A percentile compares a stretch with the other conserved stretches of the same genome.
phyloP scores from a whole-genome alignment of 257 asterid genomes.

The Ophiorrhiza pumila region DNA sequence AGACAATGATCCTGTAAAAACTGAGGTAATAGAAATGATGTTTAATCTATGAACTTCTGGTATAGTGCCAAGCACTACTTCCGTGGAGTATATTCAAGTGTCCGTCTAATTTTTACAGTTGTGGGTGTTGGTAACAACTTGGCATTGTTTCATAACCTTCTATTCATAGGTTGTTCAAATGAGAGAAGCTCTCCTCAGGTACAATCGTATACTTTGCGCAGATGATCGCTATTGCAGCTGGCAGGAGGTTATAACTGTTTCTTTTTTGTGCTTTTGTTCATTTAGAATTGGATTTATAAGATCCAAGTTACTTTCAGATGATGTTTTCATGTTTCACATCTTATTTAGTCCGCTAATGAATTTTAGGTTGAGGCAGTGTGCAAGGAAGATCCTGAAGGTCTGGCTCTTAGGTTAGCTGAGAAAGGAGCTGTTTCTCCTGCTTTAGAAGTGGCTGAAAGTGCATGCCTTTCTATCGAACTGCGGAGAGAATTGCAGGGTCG shows the following conservation, averaged over 20 bases:
- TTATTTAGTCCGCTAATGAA: not conserved
- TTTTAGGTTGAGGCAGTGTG: constrained; percentile 82
- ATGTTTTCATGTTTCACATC: not conserved
- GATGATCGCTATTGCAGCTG: constrained; percentile 85
- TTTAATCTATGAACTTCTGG: constrained; percentile 7
- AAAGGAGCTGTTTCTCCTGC: constrained; percentile 97
- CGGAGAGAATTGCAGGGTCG: constrained; percentile 99
- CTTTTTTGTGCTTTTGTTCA: constrained; percentile 2
- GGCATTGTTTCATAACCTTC: not conserved
- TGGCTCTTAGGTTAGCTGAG: constrained; percentile 96
- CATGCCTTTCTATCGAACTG: constrained; percentile 79
- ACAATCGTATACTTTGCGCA: constrained; percentile 86
- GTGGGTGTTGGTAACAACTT: constrained; percentile 5
- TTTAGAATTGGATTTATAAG: not conserved
- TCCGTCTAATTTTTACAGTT: not conserved
- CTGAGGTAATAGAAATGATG: constrained; percentile 51
- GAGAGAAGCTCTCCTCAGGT: constrained; percentile 82
- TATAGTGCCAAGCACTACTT: constrained; percentile 5
- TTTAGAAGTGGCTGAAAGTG: constrained; percentile 92
- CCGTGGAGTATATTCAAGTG: constrained; percentile 1
- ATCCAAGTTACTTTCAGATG: not conserved
- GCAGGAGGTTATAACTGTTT: constrained; percentile 69
- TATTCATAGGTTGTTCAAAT: constrained; percentile 63
- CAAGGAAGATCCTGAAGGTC: constrained; percentile 97
- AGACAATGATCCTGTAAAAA: constrained; percentile 58